A percentile compares a stretch with the other conserved stretches of the same genome.
Conservation (phyloP, 1,284 basidiomycete genomes). For the Ceratobasidium sp. region DNA sequence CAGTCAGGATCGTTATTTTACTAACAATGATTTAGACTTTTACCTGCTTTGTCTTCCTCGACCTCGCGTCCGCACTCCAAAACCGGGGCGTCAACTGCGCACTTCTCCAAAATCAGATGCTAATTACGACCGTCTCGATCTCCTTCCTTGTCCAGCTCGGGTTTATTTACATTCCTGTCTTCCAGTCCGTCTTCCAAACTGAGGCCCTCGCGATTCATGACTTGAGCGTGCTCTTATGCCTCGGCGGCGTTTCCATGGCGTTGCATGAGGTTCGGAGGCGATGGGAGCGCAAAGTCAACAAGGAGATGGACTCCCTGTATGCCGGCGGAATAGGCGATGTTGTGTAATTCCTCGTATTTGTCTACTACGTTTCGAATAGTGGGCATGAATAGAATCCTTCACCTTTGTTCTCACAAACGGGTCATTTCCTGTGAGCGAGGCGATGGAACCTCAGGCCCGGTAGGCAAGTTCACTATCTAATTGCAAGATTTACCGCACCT, state of each 20-base stretch:
- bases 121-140: slow-evolving; percentile 83
- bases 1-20: slow-evolving; percentile 3
- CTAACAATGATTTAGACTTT: slow-evolving; percentile 71
- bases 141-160: slow-evolving; percentile 84
- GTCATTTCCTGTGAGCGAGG: too few relatives aligned
- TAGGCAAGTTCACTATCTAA: too few relatives aligned
- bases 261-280: slow-evolving; percentile 82
- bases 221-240: slow-evolving; percentile 70
- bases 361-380: too few relatives aligned
- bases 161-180: slow-evolving; percentile 87
- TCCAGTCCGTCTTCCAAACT: slow-evolving; percentile 95
- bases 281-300: slow-evolving; percentile 68
- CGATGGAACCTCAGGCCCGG: too few relatives aligned
- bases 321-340: slow-evolving; percentile 9
- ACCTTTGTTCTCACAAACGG: too few relatives aligned
- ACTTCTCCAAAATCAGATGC: slow-evolving; percentile 84
- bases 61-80: slow-evolving; percentile 92
- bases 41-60: slow-evolving; percentile 95
- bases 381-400: too few relatives aligned
- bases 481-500: too few relatives aligned
- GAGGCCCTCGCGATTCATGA: slow-evolving; percentile 75
- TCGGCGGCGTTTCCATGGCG: slow-evolving; percentile 72
- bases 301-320: slow-evolving; percentile 26
- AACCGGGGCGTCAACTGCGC: slow-evolving; percentile 88
- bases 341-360: too few relatives aligned